Conservation (phyloP, 2,329 filamentous ascomycete genomes). For the Orbilia quercus region DNA sequence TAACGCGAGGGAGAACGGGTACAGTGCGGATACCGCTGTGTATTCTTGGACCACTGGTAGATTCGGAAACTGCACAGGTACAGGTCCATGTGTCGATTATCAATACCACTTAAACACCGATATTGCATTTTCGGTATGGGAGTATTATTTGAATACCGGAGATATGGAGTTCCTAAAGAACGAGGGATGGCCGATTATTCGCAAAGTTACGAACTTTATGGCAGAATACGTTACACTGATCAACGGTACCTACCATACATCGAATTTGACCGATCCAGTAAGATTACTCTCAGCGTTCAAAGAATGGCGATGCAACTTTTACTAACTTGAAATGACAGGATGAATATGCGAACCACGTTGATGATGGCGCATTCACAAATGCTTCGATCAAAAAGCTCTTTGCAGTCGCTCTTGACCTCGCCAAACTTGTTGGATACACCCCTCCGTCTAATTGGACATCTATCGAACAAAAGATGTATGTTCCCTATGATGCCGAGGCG, state of each 20-base stretch:
- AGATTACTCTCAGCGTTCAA: slow-evolving; percentile 56
- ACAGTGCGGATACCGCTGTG: slow-evolving; percentile 64
- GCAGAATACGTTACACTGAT: slow-evolving; percentile 62
- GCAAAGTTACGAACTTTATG: slow-evolving; percentile 59
- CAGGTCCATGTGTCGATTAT: slow-evolving; percentile 75
- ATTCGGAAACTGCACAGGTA: slow-evolving; percentile 75
- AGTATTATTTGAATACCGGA: slow-evolving; percentile 72
- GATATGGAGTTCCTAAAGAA: slow-evolving; percentile 70
- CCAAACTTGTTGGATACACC: slow-evolving; percentile 68
- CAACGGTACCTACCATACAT: slow-evolving; percentile 71
- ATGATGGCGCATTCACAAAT: slow-evolving; percentile 76
- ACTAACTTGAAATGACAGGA: slow-evolving; percentile 63
- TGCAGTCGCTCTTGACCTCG: slow-evolving; percentile 70
- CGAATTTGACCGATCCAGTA: slow-evolving; percentile 79
- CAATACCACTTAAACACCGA: slow-evolving; percentile 78
- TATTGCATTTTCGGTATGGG: slow-evolving; percentile 72
- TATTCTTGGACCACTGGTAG: slow-evolving; percentile 76
- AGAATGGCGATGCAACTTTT: slow-evolving; percentile 21
- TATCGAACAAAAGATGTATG: slow-evolving; percentile 69
- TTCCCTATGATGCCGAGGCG: slow-evolving; percentile 68
- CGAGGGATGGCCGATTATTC: slow-evolving; percentile 61
- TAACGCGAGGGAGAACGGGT: slow-evolving; percentile 71
- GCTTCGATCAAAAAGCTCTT: slow-evolving; percentile 64
- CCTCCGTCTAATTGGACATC: slow-evolving; percentile 71
- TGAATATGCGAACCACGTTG: slow-evolving; percentile 75